phyloP scores from a whole-genome alignment of 495 filamentous ascomycete species.

The Emericellopsis terricola region DNA sequence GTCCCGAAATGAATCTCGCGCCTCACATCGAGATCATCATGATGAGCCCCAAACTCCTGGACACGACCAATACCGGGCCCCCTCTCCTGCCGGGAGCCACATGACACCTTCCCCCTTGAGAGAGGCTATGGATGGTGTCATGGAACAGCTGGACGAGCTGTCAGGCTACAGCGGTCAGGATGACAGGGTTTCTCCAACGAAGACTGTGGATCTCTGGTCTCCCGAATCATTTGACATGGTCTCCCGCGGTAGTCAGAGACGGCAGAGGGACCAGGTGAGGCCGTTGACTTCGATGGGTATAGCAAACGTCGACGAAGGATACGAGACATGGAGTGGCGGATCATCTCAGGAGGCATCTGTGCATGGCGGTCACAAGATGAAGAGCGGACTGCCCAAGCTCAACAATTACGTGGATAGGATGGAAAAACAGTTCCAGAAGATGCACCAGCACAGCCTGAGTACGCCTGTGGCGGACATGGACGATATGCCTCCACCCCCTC shows the following conservation, averaged over 20 bases:
- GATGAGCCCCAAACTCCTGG: slow-evolving; percentile 6
- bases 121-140: slow-evolving; percentile 95
- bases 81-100: slow-evolving; percentile 34
- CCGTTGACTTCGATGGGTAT: slow-evolving; percentile 62
- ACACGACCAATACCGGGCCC: slow-evolving; percentile 26
- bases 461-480: slow-evolving; percentile 11
- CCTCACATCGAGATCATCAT: slow-evolving; percentile 9
- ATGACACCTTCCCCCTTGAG: slow-evolving; percentile 82
- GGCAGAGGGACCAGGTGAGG: slow-evolving; percentile 21
- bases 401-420: slow-evolving; percentile 78
- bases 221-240: slow-evolving; percentile 68
- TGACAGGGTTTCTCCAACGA: slow-evolving; percentile 31
- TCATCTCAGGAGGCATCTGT: slow-evolving; percentile 19
- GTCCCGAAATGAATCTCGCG: slow-evolving; percentile 10
- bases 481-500: slow-evolving; percentile 40
- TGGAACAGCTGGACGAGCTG: slow-evolving; percentile 86
- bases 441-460: slow-evolving; percentile 42
- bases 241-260: slow-evolving; percentile 20
- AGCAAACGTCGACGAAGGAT: slow-evolving; percentile 34
- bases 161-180: slow-evolving; percentile 63
- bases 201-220: slow-evolving; percentile 66
- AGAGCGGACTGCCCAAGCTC: slow-evolving; percentile 44
- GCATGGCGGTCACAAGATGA: slow-evolving; percentile 20
- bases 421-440: slow-evolving; percentile 59
- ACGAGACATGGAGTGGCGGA: slow-evolving; percentile 28